These are phyloP conservation scores for Phytophthora sansomeana DNA, from an alignment of 352 stramenopile species.

Conservation along the genomic window DNA sequence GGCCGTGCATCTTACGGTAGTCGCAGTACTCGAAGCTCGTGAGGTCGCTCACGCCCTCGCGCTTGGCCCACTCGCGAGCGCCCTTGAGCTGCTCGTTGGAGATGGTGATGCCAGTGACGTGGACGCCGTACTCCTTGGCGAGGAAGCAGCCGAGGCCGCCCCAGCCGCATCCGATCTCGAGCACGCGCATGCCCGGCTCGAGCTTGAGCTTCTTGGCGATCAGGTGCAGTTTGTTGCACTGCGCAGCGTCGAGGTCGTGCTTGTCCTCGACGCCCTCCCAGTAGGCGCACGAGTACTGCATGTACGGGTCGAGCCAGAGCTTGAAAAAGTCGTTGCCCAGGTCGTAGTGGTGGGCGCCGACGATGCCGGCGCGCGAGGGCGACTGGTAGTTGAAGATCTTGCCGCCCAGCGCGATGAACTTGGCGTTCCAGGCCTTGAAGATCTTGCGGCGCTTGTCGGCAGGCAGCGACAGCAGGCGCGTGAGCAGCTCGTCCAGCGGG, in stretches of 20 bases:
- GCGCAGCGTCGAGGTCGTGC: slow-evolving; percentile 82
- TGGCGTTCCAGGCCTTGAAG: slow-evolving; percentile 90
- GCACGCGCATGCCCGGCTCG: slow-evolving; percentile 82
- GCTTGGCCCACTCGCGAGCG: slow-evolving; percentile 76
- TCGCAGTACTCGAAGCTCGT: slow-evolving; percentile 92
- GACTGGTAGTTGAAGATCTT: slow-evolving; percentile 91
- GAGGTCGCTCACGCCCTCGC: slow-evolving; percentile 83
- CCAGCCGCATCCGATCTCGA: slow-evolving; percentile 92
- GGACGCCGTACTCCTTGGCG: slow-evolving; percentile 87
- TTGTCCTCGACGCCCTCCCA: slow-evolving; percentile 80
- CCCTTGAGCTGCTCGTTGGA: slow-evolving; percentile 92
- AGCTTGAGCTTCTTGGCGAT: slow-evolving; percentile 91
- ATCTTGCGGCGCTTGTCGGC: slow-evolving; percentile 83
- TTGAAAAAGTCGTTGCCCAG: slow-evolving; percentile 92
- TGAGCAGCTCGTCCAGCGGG: slow-evolving; percentile 80
- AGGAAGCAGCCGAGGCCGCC: slow-evolving; percentile 90
- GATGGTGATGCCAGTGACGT: slow-evolving; percentile 92
- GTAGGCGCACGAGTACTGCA: slow-evolving; percentile 91
- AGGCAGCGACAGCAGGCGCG: slow-evolving; percentile 72
- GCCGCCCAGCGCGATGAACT: slow-evolving; percentile 75
- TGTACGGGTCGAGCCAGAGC: slow-evolving; percentile 88
- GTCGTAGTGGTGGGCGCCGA: slow-evolving; percentile 89
- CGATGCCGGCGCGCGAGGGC: slow-evolving; percentile 80
- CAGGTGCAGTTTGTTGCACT: slow-evolving; percentile 89
- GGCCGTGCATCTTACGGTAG: slow-evolving; percentile 89